phyloP scores from a whole-genome alignment of 2,329 filamentous ascomycete species.

The Botrytis medusae region DNA sequence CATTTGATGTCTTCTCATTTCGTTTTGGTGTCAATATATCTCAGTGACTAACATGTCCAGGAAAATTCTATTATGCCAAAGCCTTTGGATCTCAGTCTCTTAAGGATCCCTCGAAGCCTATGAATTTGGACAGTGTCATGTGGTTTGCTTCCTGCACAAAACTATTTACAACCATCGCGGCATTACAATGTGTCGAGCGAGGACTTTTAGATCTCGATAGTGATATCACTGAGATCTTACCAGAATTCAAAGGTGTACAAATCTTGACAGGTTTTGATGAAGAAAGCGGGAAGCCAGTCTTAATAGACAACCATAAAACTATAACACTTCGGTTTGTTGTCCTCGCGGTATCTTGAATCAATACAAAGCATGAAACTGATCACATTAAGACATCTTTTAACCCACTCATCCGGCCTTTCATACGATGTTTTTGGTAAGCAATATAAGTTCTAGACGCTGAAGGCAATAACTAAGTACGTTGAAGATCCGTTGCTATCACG shows the following conservation, averaged over 20 bases:
- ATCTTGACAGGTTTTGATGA: constrained; percentile 36
- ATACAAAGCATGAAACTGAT: background rate
- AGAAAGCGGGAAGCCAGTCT: constrained; percentile 27
- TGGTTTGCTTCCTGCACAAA: constrained; percentile 61
- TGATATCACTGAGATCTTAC: constrained; percentile 33
- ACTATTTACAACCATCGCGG: constrained; percentile 51
- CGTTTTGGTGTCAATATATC: background rate
- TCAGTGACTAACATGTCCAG: constrained; percentile 28
- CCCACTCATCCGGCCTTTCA: constrained; percentile 33
- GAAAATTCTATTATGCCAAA: constrained; percentile 41
- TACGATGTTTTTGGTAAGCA: constrained; percentile 34
- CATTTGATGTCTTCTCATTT: background rate
- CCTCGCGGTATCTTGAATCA: background rate
- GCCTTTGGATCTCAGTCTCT: constrained; percentile 42
- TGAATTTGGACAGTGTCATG: constrained; percentile 61
- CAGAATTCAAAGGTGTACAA: constrained; percentile 34
- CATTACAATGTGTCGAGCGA: constrained; percentile 58
- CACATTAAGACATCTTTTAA: constrained; percentile 31
- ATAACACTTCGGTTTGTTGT: constrained; percentile 37
- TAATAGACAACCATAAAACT: constrained; percentile 29
- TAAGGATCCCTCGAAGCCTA: constrained; percentile 55
- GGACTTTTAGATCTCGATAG: constrained; percentile 51
- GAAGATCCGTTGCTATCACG: constrained; percentile 20
- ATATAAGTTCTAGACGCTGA: background rate
- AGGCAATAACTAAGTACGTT: constrained; percentile 2